Evolutionary conservation across 1,139 yeast species (phyloP), one percentile per base, ranked within the genome.

Genomic region (Candida buenavistaensis): DNA sequence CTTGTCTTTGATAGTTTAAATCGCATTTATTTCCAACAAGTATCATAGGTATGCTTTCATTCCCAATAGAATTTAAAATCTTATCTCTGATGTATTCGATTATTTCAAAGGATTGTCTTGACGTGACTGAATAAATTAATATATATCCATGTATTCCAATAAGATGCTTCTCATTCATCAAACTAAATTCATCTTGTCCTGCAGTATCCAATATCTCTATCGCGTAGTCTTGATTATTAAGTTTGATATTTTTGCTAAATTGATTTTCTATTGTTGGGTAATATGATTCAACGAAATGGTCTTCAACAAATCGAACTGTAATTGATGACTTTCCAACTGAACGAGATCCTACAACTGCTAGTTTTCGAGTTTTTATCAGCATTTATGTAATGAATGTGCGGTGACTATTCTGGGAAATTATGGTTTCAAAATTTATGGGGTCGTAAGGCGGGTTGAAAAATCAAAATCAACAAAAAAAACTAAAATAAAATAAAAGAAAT

Each of bases 251-350:
- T 57, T 86, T 87, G 51, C 82, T 75, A 62, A 86, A 87, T 60
- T 88, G 94, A 63, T 88, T 89, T 57, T 88, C 96, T 44, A 88
- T 87, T 4, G 97, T 89, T 19, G 97, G 97, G 56, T 88, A 89
- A 63, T 89, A 89, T 23, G 86, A 76, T 57, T 88, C 97, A 25
- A 86, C 87, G 57, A 88, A 89, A 52, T 86, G 94, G 51, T 84
- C 84, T 54, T 89, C 96, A 9, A 85, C 94, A 56, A 81, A 89
- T 50, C 89, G 82, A 11, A 87, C 92, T 1, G 90, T 84, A 65
- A 89, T 72, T 5, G 96, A 82, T 22, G 94, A 84, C 59, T 88
- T 88, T 5, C 96, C 97, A 19, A 89, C 97, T 14, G 94, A 87
- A 39, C 95, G 73, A 16, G 95, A 80, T 31, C 97, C 97, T 14